Evolutionary conservation across 768 basidiomycete species (phyloP).

Genomic region (Mrakia blollopis): DNA sequence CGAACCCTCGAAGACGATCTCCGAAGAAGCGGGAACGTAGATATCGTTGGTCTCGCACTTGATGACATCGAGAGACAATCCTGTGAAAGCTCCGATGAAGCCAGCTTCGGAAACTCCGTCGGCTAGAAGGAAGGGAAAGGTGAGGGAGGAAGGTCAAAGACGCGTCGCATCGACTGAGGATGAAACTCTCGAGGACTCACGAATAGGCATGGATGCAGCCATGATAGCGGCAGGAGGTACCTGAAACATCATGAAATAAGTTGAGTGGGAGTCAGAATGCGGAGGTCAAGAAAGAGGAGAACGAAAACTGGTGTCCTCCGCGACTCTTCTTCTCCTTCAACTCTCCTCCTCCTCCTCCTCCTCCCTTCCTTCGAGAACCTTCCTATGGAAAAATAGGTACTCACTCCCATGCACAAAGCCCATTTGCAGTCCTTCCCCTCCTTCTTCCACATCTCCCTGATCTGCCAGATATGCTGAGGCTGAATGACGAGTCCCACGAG

Average conservation of each 20-base stretch:
- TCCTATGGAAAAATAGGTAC: neutral
- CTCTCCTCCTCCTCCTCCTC: too few relatives aligned
- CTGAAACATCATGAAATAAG: neutral
- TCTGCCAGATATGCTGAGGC: slow-evolving; percentile 29
- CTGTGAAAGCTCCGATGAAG: slow-evolving; percentile 25
- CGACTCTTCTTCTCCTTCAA: too few relatives aligned
- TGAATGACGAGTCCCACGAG: slow-evolving; percentile 27
- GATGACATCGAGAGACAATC: slow-evolving; percentile 3
- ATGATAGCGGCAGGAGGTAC: slow-evolving; percentile 27
- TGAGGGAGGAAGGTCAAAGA: neutral
- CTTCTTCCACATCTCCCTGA: slow-evolving; percentile 28
- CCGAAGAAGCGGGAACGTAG: slow-evolving; percentile 17
- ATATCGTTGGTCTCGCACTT: slow-evolving; percentile 28
- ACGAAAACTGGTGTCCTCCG: too few relatives aligned
- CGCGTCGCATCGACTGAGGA: neutral
- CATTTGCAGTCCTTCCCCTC: slow-evolving; percentile 20
- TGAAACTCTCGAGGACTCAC: neutral
- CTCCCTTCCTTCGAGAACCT: too few relatives aligned
- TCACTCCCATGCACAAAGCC: slow-evolving; percentile 24
- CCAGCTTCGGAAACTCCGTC: slow-evolving; percentile 21
- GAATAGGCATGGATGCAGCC: slow-evolving; percentile 24
- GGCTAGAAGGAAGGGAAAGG: neutral
- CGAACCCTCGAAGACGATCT: slow-evolving; percentile 27
- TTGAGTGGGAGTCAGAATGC: neutral
- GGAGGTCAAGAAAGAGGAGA: neutral